Conservation (phyloP, 139 green algal species). For the Zygnema cylindricum region DNA sequence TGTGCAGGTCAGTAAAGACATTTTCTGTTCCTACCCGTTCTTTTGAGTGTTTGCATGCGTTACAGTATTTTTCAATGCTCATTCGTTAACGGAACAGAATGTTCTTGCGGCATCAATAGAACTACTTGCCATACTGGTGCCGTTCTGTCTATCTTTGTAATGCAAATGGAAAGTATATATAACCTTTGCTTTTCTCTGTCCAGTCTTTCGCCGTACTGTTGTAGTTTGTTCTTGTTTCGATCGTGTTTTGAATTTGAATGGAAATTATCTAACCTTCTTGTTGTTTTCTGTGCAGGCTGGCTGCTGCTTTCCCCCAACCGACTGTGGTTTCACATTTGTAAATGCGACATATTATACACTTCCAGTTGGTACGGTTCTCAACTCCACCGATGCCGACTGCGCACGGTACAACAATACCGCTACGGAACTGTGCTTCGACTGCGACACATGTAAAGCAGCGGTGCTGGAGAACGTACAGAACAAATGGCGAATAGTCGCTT, state of each 20-base stretch:
- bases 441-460: slow-evolving; percentile 51
- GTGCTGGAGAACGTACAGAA: slow-evolving; percentile 37
- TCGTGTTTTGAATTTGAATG: too few species aligned
- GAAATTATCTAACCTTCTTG: too few species aligned
- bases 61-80: too few species aligned
- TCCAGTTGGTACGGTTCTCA: background rate
- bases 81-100: too few species aligned
- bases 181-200: too few species aligned
- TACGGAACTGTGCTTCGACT: slow-evolving; percentile 33
- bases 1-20: slow-evolving; percentile 19
- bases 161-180: too few species aligned
- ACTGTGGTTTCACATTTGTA: slow-evolving; percentile 31
- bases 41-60: too few species aligned
- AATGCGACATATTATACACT: slow-evolving; percentile 28
- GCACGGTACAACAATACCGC: slow-evolving; percentile 25
- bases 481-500: slow-evolving; percentile 43
- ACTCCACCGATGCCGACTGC: slow-evolving; percentile 44
- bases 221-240: too few species aligned
- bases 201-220: slow-evolving; percentile 1
- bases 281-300: slow-evolving; percentile 27
- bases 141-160: too few species aligned
- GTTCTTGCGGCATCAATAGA: too few species aligned
- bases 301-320: slow-evolving; percentile 49
- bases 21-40: too few species aligned
- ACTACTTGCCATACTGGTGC: too few species aligned